phyloP scores from a whole-genome alignment of 2,329 filamentous ascomycete species.

The Colletotrichum costaricense region DNA sequence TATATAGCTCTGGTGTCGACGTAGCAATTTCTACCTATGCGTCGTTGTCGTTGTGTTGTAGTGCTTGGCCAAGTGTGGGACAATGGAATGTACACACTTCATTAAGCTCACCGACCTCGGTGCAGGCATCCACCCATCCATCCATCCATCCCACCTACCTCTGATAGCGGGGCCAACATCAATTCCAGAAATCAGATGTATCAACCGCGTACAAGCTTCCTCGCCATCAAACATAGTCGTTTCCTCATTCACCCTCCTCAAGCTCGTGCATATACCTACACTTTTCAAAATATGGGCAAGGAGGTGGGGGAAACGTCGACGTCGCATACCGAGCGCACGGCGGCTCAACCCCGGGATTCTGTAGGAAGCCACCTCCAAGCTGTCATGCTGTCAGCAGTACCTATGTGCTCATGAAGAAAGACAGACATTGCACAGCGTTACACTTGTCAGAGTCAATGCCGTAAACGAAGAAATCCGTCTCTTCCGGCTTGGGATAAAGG shows the following conservation, averaged over 20 bases:
- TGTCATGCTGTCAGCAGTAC: too few relatives aligned
- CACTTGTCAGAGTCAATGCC: slow-evolving; percentile 68
- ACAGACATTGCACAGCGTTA: slow-evolving; percentile 69
- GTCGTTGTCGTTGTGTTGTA: neutral
- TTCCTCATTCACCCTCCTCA: neutral
- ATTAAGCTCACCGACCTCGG: neutral
- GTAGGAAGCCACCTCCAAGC: slow-evolving; percentile 44
- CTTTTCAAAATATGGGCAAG: neutral
- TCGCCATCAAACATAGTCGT: neutral
- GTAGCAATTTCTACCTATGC: neutral
- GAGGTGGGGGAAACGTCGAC: neutral
- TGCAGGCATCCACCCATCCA: neutral
- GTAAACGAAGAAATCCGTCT: slow-evolving; percentile 76
- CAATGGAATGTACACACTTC: neutral
- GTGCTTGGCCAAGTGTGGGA: neutral
- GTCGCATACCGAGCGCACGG: slow-evolving; percentile 77
- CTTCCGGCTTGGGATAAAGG: slow-evolving; percentile 71
- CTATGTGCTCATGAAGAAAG: neutral
- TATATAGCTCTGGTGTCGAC: neutral
- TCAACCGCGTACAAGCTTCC: neutral
- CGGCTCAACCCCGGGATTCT: slow-evolving; percentile 76
- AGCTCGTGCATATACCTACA: too few relatives aligned
- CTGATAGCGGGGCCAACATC: neutral
- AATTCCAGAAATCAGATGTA: neutral
- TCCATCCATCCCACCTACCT: neutral